Evolutionary conservation across 352 stramenopile species (phyloP), one percentile per base, ranked within the genome.

Genomic region (Globisporangium viniferum): DNA sequence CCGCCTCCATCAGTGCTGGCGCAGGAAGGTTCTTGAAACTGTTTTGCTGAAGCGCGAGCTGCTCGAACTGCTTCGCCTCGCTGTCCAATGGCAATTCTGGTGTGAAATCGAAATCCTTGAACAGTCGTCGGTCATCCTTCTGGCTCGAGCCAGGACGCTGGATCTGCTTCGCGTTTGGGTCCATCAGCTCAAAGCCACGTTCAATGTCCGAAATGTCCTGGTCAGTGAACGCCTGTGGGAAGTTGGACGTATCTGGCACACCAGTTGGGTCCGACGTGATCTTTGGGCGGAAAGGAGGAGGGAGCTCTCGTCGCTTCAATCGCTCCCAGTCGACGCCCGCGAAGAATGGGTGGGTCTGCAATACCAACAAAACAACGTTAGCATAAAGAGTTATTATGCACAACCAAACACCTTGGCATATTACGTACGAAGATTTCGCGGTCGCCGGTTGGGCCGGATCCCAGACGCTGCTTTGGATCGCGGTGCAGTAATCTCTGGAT

Each of bases 151-250:
- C 78, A 8, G 76, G 75, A 41, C 86, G 86, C 71, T 90, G 81
- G 36, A 93, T 74, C 64, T 88, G 82, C 63, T 89, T 78, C 33
- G 77, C 73, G 18, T 86, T 80, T 20, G 79, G 72, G 62, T 91
- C 78, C 31, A 71, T 65, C 18, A 78, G 35, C 55, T 81, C 86
- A 48, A 93, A 90, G 0, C 87, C 87, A 44, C 84, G 83, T 74
- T 95, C 87, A 61, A 93, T 93, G 58, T 95, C 87, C 24, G 87
- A 93, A 64, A 95, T 95, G 56, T 95, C 85, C 67, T 95, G 87
- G 22, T 92, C 87, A 51, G 87, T 95, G 57, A 95, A 95, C 12
- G 87, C 80, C 59, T 93, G 82, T 27, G 87, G 87, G 75, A 95
- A 95, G 78, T 95, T 95, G 33, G 82, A 93, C 55, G 87, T 95